A percentile compares a stretch with the other conserved stretches of the same genome.
Evolutionary conservation across 1,284 basidiomycete genomes (phyloP).

Genomic region (Puccinia triticina): DNA sequence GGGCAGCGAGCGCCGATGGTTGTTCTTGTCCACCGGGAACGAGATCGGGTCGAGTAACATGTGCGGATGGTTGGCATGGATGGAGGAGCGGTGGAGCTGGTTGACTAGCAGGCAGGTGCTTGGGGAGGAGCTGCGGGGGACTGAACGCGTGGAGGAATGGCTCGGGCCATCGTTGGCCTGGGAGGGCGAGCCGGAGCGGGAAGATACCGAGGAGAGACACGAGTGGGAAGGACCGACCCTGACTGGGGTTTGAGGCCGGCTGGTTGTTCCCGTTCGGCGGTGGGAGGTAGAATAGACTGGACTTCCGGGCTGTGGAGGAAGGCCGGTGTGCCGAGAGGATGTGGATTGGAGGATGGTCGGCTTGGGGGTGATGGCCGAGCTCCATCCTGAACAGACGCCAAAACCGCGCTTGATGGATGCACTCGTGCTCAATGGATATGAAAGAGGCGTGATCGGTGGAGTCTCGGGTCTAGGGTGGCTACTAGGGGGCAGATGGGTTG

Average conservation of each 20-base stretch:
- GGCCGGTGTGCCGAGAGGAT: neutral
- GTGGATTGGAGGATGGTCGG: neutral
- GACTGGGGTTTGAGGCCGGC: neutral
- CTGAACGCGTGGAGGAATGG: slow-evolving; percentile 3
- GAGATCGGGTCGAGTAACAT: slow-evolving; percentile 30
- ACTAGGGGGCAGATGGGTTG: neutral
- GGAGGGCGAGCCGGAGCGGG: slow-evolving; percentile 24
- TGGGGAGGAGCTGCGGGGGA: slow-evolving; percentile 21
- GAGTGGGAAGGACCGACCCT: slow-evolving; percentile 3
- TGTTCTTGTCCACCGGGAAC: slow-evolving; percentile 15
- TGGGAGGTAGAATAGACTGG: neutral
- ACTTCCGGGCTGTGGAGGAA: neutral
- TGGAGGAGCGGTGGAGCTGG: neutral
- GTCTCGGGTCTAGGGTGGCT: neutral
- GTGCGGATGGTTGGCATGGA: slow-evolving; percentile 46
- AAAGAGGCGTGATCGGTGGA: neutral
- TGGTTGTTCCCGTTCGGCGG: neutral
- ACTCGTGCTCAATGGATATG: neutral
- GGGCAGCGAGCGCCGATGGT: slow-evolving; percentile 45
- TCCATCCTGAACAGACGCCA: slow-evolving; percentile 31
- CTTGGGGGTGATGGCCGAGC: slow-evolving; percentile 3
- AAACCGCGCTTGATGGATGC: slow-evolving; percentile 14
- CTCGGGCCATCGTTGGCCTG: neutral
- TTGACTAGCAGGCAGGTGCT: neutral
- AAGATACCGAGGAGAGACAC: slow-evolving; percentile 22